A percentile compares a stretch with the other conserved stretches of the same genome.
Evolutionary conservation across 345 rosid genomes (phyloP).

Genomic region (Reutealis trisperma): DNA sequence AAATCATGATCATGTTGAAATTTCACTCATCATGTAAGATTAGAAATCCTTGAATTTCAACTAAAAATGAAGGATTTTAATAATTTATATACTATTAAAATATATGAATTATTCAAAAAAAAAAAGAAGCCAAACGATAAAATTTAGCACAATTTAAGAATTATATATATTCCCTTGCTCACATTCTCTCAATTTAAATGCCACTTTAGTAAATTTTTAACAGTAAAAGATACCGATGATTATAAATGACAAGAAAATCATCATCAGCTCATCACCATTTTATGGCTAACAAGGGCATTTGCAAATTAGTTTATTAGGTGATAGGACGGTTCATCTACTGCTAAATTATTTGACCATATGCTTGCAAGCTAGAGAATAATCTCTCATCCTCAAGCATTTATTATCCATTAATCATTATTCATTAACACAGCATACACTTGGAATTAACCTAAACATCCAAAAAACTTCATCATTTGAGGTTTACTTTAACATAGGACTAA

Average conservation of each 20-base stretch:
- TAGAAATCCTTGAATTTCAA: too few relatives aligned
- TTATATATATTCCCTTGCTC: too few relatives aligned
- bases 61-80: too few relatives aligned
- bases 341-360: neutral
- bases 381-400: neutral
- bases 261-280: neutral
- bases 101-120: too few relatives aligned
- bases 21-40: too few relatives aligned
- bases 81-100: too few relatives aligned
- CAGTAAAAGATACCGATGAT: too few relatives aligned
- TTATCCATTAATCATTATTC: neutral
- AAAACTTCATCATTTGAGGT: neutral
- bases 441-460: conserved; percentile 5
- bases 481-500: neutral
- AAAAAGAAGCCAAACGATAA: too few relatives aligned
- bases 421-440: neutral
- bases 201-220: too few relatives aligned
- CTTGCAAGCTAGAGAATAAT: neutral
- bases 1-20: too few relatives aligned
- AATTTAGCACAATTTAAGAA: too few relatives aligned
- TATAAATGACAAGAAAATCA: neutral
- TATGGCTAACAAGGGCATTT: neutral
- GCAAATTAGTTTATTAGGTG: neutral
- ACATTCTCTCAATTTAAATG: too few relatives aligned
- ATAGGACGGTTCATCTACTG: conserved; percentile 3